Conservation (phyloP, 2,329 filamentous ascomycete genomes). For the Gnomoniopsis sp. region DNA sequence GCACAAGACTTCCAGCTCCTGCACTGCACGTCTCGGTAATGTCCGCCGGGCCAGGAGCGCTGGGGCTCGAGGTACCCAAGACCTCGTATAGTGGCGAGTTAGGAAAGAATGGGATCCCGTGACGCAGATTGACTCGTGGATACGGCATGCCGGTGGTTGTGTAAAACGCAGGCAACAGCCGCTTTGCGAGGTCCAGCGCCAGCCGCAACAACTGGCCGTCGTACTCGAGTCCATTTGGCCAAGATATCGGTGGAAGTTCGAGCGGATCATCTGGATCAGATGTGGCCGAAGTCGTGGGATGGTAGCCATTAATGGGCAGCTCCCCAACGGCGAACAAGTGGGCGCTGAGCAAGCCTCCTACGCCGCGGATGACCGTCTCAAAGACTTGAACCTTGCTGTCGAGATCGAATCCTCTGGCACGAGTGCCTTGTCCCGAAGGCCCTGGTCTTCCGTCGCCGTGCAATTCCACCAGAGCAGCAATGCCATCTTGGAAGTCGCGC, state of each 20-base stretch:
- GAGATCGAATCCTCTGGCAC: conserved; percentile 81
- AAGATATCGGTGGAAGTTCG: conserved; percentile 56
- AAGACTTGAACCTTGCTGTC: conserved; percentile 99
- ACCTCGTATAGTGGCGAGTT: conserved; percentile 74
- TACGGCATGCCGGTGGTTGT: conserved; percentile 91
- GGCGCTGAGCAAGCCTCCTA: conserved; percentile 86
- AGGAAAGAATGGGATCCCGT: conserved; percentile 87
- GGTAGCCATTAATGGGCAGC: conserved; percentile 78
- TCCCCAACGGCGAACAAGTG: conserved; percentile 92
- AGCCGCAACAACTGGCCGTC: conserved; percentile 88
- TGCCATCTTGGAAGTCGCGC: conserved; percentile 74
- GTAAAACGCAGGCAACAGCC: conserved; percentile 87
- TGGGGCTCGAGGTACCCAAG: conserved; percentile 32
- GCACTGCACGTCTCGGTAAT: conserved; percentile 96
- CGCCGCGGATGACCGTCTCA: conserved; percentile 91
- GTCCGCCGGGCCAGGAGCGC: conserved; percentile 51
- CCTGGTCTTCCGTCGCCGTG: conserved; percentile 82
- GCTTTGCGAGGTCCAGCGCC: conserved; percentile 77
- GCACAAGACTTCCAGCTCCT: conserved; percentile 88
- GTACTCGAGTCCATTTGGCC: conserved; percentile 77
- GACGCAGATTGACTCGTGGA: conserved; percentile 84
- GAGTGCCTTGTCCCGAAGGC: conserved; percentile 63
- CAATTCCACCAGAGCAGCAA: conserved; percentile 70
- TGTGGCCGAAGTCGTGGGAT: conserved; percentile 42
- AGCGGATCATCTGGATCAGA: conserved; percentile 32